Evolutionary conservation across 345 rosid genomes (phyloP).

Genomic region (Salix purpurea): DNA sequence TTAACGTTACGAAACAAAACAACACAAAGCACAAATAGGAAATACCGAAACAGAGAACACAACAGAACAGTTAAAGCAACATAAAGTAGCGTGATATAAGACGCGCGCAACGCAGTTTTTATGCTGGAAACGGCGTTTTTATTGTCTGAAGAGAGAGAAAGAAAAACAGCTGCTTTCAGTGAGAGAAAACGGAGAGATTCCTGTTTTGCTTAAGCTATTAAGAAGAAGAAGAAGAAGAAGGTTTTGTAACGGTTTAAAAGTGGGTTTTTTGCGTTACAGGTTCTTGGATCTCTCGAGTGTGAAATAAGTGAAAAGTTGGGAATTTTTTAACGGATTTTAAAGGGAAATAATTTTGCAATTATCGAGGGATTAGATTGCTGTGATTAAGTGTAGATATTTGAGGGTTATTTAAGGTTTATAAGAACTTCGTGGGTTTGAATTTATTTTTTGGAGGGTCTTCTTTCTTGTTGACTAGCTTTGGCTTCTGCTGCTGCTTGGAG

Average conservation of each 20-base stretch:
- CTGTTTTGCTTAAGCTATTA: not conserved
- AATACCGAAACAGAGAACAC: slow-evolving; percentile 7
- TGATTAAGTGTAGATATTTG: slow-evolving; percentile 13
- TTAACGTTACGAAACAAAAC: slow-evolving; percentile 17
- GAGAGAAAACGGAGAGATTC: slow-evolving; percentile 9
- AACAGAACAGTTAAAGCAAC: slow-evolving; percentile 19
- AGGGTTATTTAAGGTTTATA: slow-evolving; percentile 6
- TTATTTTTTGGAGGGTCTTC: not conserved
- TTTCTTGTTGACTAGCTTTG: not conserved
- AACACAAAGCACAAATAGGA: slow-evolving; percentile 2
- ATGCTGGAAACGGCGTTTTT: slow-evolving; percentile 30
- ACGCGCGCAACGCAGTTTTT: slow-evolving; percentile 31
- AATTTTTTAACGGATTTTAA: not conserved
- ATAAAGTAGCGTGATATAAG: slow-evolving; percentile 37
- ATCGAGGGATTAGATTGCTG: slow-evolving; percentile 6
- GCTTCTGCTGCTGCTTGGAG: not conserved
- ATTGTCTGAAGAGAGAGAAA: slow-evolving; percentile 1
- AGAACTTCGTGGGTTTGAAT: not conserved
- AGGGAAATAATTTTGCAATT: slow-evolving; percentile 5
- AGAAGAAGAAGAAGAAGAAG: not conserved
- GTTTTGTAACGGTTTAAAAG: slow-evolving; percentile 32
- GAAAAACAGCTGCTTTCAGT: slow-evolving; percentile 11
- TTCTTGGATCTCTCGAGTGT: slow-evolving; percentile 37
- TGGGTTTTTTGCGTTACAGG: slow-evolving; percentile 34
- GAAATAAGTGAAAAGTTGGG: slow-evolving; percentile 16